Evolutionary conservation across 495 filamentous ascomycete genomes (phyloP).

Genomic region (Neurospora sp.): DNA sequence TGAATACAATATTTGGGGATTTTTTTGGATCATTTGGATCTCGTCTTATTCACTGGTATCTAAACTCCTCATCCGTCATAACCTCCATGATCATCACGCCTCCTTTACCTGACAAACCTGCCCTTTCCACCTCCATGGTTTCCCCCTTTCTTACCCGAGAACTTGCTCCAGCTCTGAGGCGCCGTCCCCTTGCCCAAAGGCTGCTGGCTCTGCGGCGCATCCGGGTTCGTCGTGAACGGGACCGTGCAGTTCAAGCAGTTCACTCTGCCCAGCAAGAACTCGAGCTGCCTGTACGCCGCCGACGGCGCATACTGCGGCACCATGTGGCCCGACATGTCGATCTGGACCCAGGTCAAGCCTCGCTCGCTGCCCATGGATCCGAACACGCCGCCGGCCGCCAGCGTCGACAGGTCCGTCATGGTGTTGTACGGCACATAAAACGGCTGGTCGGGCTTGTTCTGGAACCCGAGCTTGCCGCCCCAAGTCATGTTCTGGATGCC

Average conservation of each 20-base stretch:
- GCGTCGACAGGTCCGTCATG: slow-evolving; percentile 22
- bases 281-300: slow-evolving; percentile 57
- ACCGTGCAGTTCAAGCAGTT: slow-evolving; percentile 22
- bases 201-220: slow-evolving; percentile 11
- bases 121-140: neutral
- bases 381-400: slow-evolving; percentile 45
- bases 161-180: slow-evolving; percentile 20
- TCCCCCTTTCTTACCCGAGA: neutral
- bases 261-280: slow-evolving; percentile 56
- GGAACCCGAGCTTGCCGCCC: slow-evolving; percentile 63
- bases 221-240: slow-evolving; percentile 20
- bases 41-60: neutral
- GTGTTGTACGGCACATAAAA: slow-evolving; percentile 59
- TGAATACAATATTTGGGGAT: neutral
- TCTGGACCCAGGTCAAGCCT: slow-evolving; percentile 55
- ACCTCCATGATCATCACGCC: neutral
- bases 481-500: slow-evolving; percentile 83
- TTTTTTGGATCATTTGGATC: neutral
- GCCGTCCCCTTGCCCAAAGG: slow-evolving; percentile 20
- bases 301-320: slow-evolving; percentile 54
- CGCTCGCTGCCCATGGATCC: slow-evolving; percentile 57
- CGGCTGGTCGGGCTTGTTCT: slow-evolving; percentile 41
- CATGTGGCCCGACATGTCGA: slow-evolving; percentile 55
- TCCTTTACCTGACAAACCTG: neutral
- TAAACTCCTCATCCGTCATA: neutral